These are phyloP conservation scores for Lentinus tigrinus DNA, from an alignment of 768 basidiomycete genomes.

Conservation along the genomic window DNA sequence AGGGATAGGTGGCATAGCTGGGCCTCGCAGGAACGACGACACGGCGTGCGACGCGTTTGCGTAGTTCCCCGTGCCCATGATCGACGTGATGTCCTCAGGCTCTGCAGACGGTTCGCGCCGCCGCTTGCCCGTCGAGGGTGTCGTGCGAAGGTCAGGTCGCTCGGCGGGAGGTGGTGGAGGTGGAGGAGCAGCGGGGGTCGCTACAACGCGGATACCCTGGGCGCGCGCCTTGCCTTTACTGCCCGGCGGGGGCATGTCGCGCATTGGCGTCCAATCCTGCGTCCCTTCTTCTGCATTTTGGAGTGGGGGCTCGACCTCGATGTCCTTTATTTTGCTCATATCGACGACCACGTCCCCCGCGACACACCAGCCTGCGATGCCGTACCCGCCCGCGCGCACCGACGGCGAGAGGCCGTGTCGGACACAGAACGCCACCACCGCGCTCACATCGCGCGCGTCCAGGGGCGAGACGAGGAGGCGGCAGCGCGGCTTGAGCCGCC, in stretches of 20 bases:
- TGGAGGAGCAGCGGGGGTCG: slow-evolving; percentile 4
- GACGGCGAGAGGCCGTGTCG: slow-evolving; percentile 70
- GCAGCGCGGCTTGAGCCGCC: slow-evolving; percentile 23
- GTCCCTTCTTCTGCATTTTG: slow-evolving; percentile 15
- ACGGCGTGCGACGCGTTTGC: slow-evolving; percentile 55
- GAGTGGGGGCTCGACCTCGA: slow-evolving; percentile 63
- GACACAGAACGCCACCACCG: slow-evolving; percentile 73
- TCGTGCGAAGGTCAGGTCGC: not conserved
- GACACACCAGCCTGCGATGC: slow-evolving; percentile 87
- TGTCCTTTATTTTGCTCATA: slow-evolving; percentile 62
- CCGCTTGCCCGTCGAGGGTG: slow-evolving; percentile 34
- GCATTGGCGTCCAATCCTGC: slow-evolving; percentile 57
- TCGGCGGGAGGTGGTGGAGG: slow-evolving; percentile 33
- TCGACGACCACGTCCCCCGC: slow-evolving; percentile 87
- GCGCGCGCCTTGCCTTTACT: slow-evolving; percentile 54
- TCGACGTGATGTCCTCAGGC: slow-evolving; percentile 2
- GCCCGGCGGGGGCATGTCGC: slow-evolving; percentile 48
- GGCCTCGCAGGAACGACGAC: slow-evolving; percentile 47
- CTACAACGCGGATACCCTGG: not conserved
- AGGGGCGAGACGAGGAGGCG: slow-evolving; percentile 58
- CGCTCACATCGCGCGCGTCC: slow-evolving; percentile 80
- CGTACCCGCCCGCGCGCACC: slow-evolving; percentile 88
- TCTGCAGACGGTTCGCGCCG: slow-evolving; percentile 40
- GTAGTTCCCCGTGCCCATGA: slow-evolving; percentile 34
- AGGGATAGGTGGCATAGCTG: slow-evolving; percentile 27